Percentiles rank a stretch among this genome's conserved stretches.
phyloP scores from a whole-genome alignment of 345 rosid species.

The Ceriops zippeliana region DNA sequence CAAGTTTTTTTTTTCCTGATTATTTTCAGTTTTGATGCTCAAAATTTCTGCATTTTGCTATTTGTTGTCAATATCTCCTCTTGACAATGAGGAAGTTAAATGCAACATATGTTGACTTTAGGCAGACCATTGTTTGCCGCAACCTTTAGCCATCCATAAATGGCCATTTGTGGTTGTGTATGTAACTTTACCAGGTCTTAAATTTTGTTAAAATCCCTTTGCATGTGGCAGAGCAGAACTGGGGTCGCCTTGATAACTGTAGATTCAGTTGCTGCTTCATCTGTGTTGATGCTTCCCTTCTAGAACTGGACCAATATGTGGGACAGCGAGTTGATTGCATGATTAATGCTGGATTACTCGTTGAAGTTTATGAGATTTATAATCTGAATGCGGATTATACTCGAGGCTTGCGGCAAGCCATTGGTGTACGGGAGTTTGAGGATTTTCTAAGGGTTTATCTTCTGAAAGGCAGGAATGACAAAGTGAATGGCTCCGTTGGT shows the following conservation, averaged over 20 bases:
- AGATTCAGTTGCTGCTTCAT: constrained; percentile 73
- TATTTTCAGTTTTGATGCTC: background rate
- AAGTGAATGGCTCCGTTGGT: constrained; percentile 15
- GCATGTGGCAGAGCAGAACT: constrained; percentile 88
- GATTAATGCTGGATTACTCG: constrained; percentile 73
- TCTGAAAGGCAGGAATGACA: constrained; percentile 13
- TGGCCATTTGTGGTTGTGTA: background rate
- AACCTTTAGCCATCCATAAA: background rate
- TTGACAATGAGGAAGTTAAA: background rate
- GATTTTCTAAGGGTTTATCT: constrained; percentile 44
- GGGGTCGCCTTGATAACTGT: constrained; percentile 66
- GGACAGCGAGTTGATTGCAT: constrained; percentile 79
- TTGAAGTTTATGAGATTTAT: constrained; percentile 74
- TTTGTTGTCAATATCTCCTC: background rate
- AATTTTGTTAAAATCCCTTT: constrained; percentile 19
- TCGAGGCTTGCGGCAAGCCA: constrained; percentile 81
- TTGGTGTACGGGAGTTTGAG: constrained; percentile 86
- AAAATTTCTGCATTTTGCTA: background rate
- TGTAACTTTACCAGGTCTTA: constrained; percentile 1
- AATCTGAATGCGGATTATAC: constrained; percentile 61
- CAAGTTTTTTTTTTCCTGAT: too few species aligned
- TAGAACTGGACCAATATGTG: constrained; percentile 65
- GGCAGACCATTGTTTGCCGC: background rate
- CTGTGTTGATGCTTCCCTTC: constrained; percentile 62
- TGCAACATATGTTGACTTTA: background rate